A percentile compares a stretch with the other conserved stretches of the same genome.
These are phyloP conservation scores for Exserohilum turcica DNA, from an alignment of 2,329 filamentous ascomycete species.

Conservation along the genomic window DNA sequence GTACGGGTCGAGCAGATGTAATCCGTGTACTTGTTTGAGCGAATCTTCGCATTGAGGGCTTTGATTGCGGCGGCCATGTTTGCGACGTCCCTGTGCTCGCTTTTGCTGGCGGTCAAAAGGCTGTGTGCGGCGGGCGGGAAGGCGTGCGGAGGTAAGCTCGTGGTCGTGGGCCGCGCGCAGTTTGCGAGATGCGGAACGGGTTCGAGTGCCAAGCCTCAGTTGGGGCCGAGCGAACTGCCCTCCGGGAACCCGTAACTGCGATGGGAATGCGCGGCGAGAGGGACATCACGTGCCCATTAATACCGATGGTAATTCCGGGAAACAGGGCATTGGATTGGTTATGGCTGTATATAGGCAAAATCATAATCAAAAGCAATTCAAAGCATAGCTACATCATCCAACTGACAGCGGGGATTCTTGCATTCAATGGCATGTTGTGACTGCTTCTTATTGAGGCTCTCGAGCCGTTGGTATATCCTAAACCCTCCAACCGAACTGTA, in stretches of 20 bases:
- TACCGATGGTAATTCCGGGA: background rate
- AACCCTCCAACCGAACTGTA: conserved; percentile 3
- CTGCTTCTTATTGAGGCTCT: conserved; percentile 10
- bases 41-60: conserved; percentile 59
- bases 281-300: conserved; percentile 15
- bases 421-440: conserved; percentile 1
- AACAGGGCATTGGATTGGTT: background rate
- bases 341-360: background rate
- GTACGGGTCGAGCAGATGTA: conserved; percentile 61
- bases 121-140: conserved; percentile 9
- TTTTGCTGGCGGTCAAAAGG: background rate
- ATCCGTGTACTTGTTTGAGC: conserved; percentile 56
- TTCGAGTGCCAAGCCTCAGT: conserved; percentile 14
- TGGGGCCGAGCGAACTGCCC: conserved; percentile 12
- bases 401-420: no score
- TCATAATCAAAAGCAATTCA: background rate
- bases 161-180: conserved; percentile 6
- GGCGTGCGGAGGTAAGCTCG: conserved; percentile 7
- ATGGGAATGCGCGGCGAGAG: conserved; percentile 11
- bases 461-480: conserved; percentile 14
- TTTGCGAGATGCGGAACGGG: conserved; percentile 14
- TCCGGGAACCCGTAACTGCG: conserved; percentile 8
- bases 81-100: conserved; percentile 10
- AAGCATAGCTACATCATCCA: no score
- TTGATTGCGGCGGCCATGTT: conserved; percentile 60